Evolutionary conservation across 305 asterid species (phyloP), one percentile per base, ranked within the genome.

Genomic region (Fraxinus dipetala): DNA sequence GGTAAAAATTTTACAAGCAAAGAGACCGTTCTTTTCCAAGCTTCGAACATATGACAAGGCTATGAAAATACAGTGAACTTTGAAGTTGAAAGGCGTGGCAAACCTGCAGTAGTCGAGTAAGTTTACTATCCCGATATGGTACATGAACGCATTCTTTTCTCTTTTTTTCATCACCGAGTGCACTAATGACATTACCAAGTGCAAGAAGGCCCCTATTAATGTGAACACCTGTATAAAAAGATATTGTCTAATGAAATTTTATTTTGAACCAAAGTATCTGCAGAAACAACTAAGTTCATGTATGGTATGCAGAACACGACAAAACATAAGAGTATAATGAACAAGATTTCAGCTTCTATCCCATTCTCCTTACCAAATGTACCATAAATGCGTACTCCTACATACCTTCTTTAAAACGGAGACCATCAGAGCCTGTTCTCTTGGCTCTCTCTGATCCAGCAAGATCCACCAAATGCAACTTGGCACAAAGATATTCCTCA

Each of bases 361-460:
- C 36, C 34, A 70, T 30, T 32, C 75, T 70, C 40, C 77, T 72
- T 16, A 72, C 26, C 48, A 18, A 18, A n/a, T 72, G 77, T 69
- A 75, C 78, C 83, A 1, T 76, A 72, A 73, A 76, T 61, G n/a
- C 2, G 45, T 70, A 75, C 56, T 36, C 54, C 56, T 40, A 54
- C 81, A 82, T 81, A 90, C 98, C 99, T 93, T 96, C 99, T 88
- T 95, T 96, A 85, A 96, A 96, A 78, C 99, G 98, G 79, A 96
- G 90, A 82, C 99, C 99, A 82, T 93, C 98, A 36, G 99, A 96
- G 48, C 99, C 99, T 5, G 99, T 96, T 86, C 98, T 90, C 92
- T 96, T 96, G 35, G 99, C 99, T 10, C 99, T 92, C 85, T 96
- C 99, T 75, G 99, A 96, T 83, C 99, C 99, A 86, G 99, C 99